These are phyloP conservation scores for Cephalotrichum gorgonifer DNA, from an alignment of 2,329 filamentous ascomycete genomes.

Conservation along the genomic window DNA sequence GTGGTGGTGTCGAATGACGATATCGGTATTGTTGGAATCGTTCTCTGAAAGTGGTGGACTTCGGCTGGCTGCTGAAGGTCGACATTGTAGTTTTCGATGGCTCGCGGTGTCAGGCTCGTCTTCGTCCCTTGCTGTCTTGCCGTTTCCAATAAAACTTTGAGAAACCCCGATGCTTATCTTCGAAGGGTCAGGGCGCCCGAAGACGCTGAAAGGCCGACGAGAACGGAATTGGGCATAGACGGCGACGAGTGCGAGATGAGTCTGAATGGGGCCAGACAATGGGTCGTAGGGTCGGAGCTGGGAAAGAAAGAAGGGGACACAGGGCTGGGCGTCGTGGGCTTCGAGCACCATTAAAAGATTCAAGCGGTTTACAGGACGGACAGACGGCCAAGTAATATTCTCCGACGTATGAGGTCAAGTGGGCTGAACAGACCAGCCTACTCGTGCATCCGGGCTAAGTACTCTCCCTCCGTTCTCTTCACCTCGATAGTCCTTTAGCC, in stretches of 20 bases:
- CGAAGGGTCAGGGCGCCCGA: neutral
- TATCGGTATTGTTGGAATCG: neutral
- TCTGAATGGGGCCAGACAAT: neutral
- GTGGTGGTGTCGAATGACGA: neutral
- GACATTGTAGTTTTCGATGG: neutral
- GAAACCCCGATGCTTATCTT: neutral
- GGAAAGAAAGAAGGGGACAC: neutral
- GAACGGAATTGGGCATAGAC: neutral
- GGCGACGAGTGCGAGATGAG: neutral
- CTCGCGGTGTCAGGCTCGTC: neutral
- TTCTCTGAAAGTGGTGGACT: constrained; percentile 1
- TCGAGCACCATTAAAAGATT: neutral
- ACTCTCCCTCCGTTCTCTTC: too few relatives aligned
- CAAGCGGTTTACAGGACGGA: neutral
- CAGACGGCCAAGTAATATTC: neutral
- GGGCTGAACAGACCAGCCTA: too few relatives aligned
- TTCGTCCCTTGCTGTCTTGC: neutral
- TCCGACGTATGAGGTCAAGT: neutral
- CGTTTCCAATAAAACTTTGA: neutral
- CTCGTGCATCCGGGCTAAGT: too few relatives aligned
- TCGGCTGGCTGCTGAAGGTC: constrained; percentile 2
- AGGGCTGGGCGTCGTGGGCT: neutral
- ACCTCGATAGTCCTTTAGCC: too few relatives aligned
- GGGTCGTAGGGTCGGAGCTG: neutral
- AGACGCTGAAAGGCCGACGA: neutral